Percentiles rank a stretch among this genome's conserved stretches.
Conservation (phyloP, 345 rosid genomes). For the Litchi chinensis region DNA sequence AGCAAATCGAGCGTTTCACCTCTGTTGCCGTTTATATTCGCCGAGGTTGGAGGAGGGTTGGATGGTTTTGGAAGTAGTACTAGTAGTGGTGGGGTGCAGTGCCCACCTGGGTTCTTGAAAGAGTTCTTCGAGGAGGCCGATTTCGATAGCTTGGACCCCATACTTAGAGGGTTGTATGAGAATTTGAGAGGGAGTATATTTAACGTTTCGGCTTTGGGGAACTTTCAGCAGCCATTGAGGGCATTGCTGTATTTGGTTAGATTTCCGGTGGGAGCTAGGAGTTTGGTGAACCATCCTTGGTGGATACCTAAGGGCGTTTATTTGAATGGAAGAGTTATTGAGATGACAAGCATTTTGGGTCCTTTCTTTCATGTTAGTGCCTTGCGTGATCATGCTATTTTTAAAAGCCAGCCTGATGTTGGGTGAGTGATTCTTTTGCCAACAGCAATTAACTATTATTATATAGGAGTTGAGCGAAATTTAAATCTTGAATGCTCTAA, state of each 20-base stretch:
- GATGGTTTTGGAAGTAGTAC: slow-evolving; percentile 58
- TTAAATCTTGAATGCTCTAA: not conserved
- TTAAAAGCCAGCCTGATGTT: slow-evolving; percentile 95
- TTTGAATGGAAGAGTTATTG: slow-evolving; percentile 88
- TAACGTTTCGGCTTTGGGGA: slow-evolving; percentile 78
- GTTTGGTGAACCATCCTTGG: slow-evolving; percentile 86
- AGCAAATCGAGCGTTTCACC: slow-evolving; percentile 52
- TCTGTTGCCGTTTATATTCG: slow-evolving; percentile 65
- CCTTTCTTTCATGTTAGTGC: slow-evolving; percentile 98
- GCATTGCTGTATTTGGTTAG: slow-evolving; percentile 72
- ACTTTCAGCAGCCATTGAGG: slow-evolving; percentile 87
- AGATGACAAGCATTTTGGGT: slow-evolving; percentile 95
- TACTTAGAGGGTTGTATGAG: slow-evolving; percentile 79
- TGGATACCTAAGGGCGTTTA: slow-evolving; percentile 91
- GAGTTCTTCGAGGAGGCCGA: slow-evolving; percentile 84
- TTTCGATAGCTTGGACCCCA: slow-evolving; percentile 76
- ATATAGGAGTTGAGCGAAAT: not conserved
- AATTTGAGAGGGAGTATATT: slow-evolving; percentile 86
- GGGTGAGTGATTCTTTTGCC: slow-evolving; percentile 60
- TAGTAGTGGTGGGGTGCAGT: slow-evolving; percentile 40
- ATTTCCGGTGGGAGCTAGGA: slow-evolving; percentile 73
- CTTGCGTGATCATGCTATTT: slow-evolving; percentile 73
- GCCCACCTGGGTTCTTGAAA: slow-evolving; percentile 81
- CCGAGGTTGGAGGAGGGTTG: slow-evolving; percentile 53
- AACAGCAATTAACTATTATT: not conserved